Evolutionary conservation across 1,284 basidiomycete genomes (phyloP).

Genomic region (Ganoderma lingzhi): DNA sequence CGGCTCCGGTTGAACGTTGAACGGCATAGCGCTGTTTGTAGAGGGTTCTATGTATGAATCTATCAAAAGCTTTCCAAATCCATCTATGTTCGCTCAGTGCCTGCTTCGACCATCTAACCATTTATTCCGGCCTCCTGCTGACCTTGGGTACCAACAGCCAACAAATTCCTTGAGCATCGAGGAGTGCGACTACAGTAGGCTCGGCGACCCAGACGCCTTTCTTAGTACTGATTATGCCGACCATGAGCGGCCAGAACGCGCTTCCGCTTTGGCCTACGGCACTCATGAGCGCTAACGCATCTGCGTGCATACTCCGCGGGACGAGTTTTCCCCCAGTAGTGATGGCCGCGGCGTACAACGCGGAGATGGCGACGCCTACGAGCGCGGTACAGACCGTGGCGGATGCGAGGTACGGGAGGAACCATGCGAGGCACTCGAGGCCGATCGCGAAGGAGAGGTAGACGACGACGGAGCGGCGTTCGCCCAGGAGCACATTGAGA

Average conservation of each 20-base stretch:
- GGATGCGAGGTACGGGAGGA: conserved; percentile 41
- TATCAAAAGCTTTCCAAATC: conserved; percentile 1
- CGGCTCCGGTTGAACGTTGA: neutral
- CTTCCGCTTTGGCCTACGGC: conserved; percentile 45
- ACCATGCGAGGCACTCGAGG: conserved; percentile 43
- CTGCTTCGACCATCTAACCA: neutral
- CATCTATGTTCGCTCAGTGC: neutral
- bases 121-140: conserved; percentile 29
- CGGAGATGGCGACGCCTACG: conserved; percentile 45
- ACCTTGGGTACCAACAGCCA: conserved; percentile 40
- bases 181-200: conserved; percentile 39
- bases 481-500: conserved; percentile 43
- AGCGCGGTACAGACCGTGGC: conserved; percentile 45
- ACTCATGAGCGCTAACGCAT: conserved; percentile 44
- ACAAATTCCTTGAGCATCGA: conserved; percentile 39
- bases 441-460: conserved; percentile 42
- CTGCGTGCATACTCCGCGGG: conserved; percentile 43
- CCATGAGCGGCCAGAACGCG: conserved; percentile 45
- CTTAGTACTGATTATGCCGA: conserved; percentile 45
- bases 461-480: conserved; percentile 42
- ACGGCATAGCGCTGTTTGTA: conserved; percentile 7
- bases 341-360: conserved; percentile 44
- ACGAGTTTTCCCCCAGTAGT: conserved; percentile 41
- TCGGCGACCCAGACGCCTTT: conserved; percentile 45
- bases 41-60: conserved; percentile 4